Conservation (phyloP, 108 stramenopile genomes). For the Cylindrotheca fusiformis region DNA sequence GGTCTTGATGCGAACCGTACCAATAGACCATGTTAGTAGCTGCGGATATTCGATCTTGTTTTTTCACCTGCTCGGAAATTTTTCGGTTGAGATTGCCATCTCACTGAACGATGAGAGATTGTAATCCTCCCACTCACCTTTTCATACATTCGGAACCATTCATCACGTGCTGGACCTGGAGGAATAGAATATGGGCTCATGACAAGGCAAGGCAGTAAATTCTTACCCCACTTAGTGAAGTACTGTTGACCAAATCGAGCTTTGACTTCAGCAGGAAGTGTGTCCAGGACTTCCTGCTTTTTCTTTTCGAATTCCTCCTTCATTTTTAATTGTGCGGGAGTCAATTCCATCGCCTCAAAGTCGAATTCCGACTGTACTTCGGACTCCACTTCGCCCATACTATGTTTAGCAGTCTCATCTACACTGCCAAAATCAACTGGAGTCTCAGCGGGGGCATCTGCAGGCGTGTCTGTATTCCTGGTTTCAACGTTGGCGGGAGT, state of each 20-base stretch:
- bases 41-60: background rate
- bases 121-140: constrained; percentile 55
- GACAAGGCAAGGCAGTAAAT: constrained; percentile 53
- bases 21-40: constrained; percentile 33
- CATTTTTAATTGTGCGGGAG: background rate
- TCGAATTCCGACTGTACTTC: too few species aligned
- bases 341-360: background rate
- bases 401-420: too few species aligned
- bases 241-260: constrained; percentile 59
- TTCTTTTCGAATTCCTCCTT: constrained; percentile 26
- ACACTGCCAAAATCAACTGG: too few species aligned
- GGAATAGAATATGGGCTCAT: constrained; percentile 70
- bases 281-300: constrained; percentile 36
- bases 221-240: constrained; percentile 69
- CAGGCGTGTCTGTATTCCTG: background rate
- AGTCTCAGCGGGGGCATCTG: background rate
- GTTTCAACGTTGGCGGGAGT: background rate
- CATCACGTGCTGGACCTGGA: constrained; percentile 57
- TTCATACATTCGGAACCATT: constrained; percentile 74
- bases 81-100: background rate
- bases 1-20: constrained; percentile 32
- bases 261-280: constrained; percentile 47
- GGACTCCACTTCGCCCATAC: too few species aligned
- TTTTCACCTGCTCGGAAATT: constrained; percentile 3
- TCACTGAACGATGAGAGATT: background rate